Base-by-base conservation (phyloP, 2,329 filamentous ascomycete species). In the Diplodia seriata region DNA sequence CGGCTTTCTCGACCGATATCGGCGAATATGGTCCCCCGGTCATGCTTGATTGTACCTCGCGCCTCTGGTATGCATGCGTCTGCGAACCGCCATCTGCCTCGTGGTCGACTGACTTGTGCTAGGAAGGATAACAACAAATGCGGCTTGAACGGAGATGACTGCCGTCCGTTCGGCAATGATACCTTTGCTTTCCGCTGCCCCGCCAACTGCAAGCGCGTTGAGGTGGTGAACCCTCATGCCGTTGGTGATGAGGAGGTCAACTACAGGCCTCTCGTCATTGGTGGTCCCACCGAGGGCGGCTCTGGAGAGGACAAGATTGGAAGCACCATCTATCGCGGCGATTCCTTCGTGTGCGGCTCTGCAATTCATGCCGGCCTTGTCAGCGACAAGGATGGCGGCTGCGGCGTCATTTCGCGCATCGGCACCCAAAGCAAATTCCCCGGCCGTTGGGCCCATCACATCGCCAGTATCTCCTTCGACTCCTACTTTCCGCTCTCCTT, bases 401-500 rank as follows among this genome's bases (percentile, higher is more conserved):
- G 93, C 73, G 93, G 93, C 68, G 91, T 96, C 3, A 86, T 95
- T 38, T 85, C 87, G 66, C 84, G 95, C 47, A 84, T 91, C 26
- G 94, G 94, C 26, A 85, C 89, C 66, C 86, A 88, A 67, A 81
- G 85, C 66, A 81, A 85, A 59, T 97, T 89, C 75, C 80, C 85
- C 51, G 23, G 23, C 23, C 23, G 23, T 26, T 26, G 23, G 23
- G 23, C 23, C 2, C 84, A 84, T n/a, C 84, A 96, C 64, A 93
- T 98, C 70, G 80, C 83, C 33, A 97, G 93, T 70, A 83, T 92
- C 66, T 85, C 80, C 4, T 99, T 99, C 76, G 87, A 93, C 70
- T 94, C 93, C 0, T 93, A 92, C 71, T 99, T 99, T 74, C 95
- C 95, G 0, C 89, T 92, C 36, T 90, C 93, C 0, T 97, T 92